Evolutionary conservation across 148 eudicot genomes (phyloP).

Genomic region (Chenopodium quinoa): DNA sequence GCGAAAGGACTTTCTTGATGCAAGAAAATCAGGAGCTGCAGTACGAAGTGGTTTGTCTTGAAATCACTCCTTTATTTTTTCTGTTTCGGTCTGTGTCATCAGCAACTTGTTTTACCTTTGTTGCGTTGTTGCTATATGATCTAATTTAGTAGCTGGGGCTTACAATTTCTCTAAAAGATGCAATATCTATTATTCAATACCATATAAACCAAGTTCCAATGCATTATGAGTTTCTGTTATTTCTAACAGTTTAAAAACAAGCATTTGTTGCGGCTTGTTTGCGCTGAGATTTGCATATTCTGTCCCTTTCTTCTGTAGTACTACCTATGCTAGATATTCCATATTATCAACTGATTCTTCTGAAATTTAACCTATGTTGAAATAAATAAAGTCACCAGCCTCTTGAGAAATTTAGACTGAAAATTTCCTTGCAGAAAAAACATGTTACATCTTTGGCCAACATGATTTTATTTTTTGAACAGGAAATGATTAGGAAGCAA

Average conservation of each 20-base stretch:
- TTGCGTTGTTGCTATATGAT: too few species aligned
- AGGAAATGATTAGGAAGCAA: conserved; percentile 28
- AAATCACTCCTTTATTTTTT: neutral
- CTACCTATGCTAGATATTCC: neutral
- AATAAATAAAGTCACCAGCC: too few species aligned
- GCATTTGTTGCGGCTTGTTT: neutral
- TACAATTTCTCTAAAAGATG: neutral
- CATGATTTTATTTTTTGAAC: neutral
- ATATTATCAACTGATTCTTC: too few species aligned
- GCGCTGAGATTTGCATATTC: neutral
- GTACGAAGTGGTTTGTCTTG: conserved; percentile 28
- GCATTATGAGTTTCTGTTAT: neutral
- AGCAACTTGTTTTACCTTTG: too few species aligned
- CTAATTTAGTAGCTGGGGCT: neutral
- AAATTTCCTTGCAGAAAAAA: too few species aligned
- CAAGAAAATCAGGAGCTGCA: conserved; percentile 34
- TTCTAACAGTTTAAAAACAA: neutral
- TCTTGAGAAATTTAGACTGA: too few species aligned
- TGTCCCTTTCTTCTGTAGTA: neutral
- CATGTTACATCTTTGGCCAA: neutral
- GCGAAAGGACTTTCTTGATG: conserved; percentile 21
- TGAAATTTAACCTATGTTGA: too few species aligned
- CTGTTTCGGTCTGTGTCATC: neutral
- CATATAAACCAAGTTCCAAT: neutral
- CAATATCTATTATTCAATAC: neutral